These are phyloP conservation scores for Dillenia turbinata DNA, from an alignment of 164 flowering plant genomes.

Conservation along the genomic window DNA sequence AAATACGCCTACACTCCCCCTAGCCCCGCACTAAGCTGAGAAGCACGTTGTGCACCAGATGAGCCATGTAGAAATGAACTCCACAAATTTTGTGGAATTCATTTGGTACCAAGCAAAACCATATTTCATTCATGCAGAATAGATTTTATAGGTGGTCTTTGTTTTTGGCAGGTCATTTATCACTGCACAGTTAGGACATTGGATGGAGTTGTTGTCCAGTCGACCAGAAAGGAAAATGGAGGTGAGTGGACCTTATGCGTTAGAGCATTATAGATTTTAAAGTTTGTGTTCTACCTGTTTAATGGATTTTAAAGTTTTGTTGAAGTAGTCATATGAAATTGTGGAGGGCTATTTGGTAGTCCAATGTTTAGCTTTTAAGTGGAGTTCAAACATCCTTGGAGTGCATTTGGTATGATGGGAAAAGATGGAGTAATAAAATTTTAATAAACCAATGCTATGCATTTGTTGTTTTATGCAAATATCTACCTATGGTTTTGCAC, in stretches of 20 bases:
- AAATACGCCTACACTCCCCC: not conserved
- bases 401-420: too few species aligned
- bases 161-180: slow-evolving; percentile 62
- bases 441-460: too few species aligned
- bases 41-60: too few species aligned
- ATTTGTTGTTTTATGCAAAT: too few species aligned
- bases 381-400: too few species aligned
- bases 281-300: not conserved
- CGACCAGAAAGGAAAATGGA: slow-evolving; percentile 70
- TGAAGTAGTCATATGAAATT: not conserved
- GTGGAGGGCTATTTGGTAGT: not conserved
- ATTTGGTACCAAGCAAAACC: too few species aligned
- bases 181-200: slow-evolving; percentile 85
- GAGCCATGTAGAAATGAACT: too few species aligned
- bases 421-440: too few species aligned
- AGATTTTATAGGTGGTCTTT: not conserved
- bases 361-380: too few species aligned
- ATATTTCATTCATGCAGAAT: not conserved
- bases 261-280: not conserved
- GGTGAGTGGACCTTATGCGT: slow-evolving; percentile 33
- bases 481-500: not conserved
- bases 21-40: too few species aligned
- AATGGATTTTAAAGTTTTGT: not conserved
- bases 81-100: too few species aligned
- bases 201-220: slow-evolving; percentile 82